Evolutionary conservation across 225 moss, liverwort and hornwort species (phyloP), one percentile per base, ranked within the genome.

Genomic region (Physcomitrellopsis africana): DNA sequence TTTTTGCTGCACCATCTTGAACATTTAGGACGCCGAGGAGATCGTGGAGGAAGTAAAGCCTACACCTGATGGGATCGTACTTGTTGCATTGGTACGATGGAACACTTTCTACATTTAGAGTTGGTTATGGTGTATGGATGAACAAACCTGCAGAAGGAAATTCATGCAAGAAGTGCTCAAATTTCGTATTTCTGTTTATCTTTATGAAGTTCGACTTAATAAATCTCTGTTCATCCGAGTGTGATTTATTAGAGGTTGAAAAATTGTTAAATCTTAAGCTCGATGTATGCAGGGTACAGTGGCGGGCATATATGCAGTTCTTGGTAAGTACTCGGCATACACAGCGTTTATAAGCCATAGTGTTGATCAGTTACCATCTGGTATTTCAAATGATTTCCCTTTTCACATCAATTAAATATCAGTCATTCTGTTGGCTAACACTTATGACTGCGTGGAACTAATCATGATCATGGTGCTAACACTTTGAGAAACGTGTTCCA

Each of bases 31-130:
- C 67, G 87, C 95, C 20, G 85, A 74, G 80, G 99, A 90, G 52
- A 86, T 99, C 7, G 92, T 99, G 64, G 67, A 87, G 74, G 99
- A 92, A 81, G 85, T 86, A 37, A 92, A 92, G 41, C 94, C 92
- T 70, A 89, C 95, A 9, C 19, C 70, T 23, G 82, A 0, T 72
- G 90, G 57, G 22, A 60, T 99, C 26, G 7, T 83, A 32, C 83
- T 78, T 61, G 90, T 77, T 49, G 47, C 83, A 61, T 8, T 86
- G 85, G 97, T 99, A 86, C 48, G 83, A 55, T 24, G 53, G 14
- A 20, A 9, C 43, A 76, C 44, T 59, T 64, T 43, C 57, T 68
- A 32, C 66, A 16, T 79, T 49, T 49, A 56, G 60, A 18, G 26
- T 85, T 17, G 57, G n/a, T 11, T 23, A 16, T 56, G 55, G 18